Percentiles rank a stretch among this genome's conserved stretches.
These are phyloP conservation scores for Monascus purpureus DNA, from an alignment of 495 filamentous ascomycete genomes.

Conservation along the genomic window DNA sequence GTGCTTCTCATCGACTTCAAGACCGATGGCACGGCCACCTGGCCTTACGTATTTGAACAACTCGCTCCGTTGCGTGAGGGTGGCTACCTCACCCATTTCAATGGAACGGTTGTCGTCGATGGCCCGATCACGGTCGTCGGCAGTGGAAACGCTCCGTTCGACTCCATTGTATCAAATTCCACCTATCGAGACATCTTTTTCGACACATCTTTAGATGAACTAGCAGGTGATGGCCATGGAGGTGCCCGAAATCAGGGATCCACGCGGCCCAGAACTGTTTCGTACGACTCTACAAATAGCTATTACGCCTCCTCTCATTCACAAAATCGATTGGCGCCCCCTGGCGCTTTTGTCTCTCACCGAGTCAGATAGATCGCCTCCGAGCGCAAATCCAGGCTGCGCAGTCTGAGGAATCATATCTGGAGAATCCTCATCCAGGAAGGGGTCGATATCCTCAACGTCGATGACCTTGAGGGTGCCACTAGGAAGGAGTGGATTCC, in stretches of 20 bases:
- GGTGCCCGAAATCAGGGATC: neutral
- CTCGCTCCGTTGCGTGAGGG: conserved; percentile 23
- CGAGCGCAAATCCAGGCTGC: conserved; percentile 45
- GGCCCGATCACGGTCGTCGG: conserved; percentile 32
- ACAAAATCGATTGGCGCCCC: conserved; percentile 15
- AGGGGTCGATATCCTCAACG: conserved; percentile 25
- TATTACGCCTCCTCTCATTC: conserved; percentile 37
- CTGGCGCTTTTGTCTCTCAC: conserved; percentile 12
- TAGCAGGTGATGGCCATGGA: conserved; percentile 8
- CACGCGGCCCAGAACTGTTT: conserved; percentile 7
- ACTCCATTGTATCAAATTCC: conserved; percentile 20
- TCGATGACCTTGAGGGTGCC: neutral
- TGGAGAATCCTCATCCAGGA: conserved; percentile 51
- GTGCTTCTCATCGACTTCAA: conserved; percentile 34
- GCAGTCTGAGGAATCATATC: conserved; percentile 45
- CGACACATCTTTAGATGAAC: conserved; percentile 40
- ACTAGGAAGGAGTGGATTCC: neutral
- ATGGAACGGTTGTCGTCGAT: conserved; percentile 18
- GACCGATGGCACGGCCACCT: conserved; percentile 17
- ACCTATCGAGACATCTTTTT: conserved; percentile 47
- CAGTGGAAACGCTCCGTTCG: conserved; percentile 33
- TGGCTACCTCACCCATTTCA: conserved; percentile 26
- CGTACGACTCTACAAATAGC: conserved; percentile 25
- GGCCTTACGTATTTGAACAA: conserved; percentile 23
- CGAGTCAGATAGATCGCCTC: conserved; percentile 38